These are phyloP conservation scores for Pseudotulostoma volvatum DNA, from an alignment of 495 filamentous ascomycete genomes.

Conservation along the genomic window DNA sequence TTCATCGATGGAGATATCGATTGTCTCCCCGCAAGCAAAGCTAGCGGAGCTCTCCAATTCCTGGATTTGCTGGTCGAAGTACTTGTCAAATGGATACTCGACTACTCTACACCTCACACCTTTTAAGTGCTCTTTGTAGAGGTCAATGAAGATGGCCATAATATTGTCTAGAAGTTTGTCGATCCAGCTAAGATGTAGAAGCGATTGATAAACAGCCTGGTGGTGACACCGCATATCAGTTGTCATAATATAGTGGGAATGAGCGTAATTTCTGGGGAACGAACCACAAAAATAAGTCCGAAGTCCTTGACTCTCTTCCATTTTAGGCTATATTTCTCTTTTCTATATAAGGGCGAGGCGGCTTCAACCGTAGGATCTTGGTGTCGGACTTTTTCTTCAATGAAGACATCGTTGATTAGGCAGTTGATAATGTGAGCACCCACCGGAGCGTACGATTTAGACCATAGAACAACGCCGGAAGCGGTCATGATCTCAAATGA, in stretches of 20 bases:
- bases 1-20: conserved; percentile 13
- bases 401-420: conserved; percentile 91
- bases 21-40: conserved; percentile 16
- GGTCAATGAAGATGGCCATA: conserved; percentile 68
- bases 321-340: conserved; percentile 87
- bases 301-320: conserved; percentile 88
- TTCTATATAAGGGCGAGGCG: conserved; percentile 45
- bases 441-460: conserved; percentile 65
- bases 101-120: conserved; percentile 61
- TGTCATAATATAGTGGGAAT: not conserved
- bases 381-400: conserved; percentile 70
- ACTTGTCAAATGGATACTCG: conserved; percentile 68
- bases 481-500: conserved; percentile 91
- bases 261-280: conserved; percentile 10
- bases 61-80: conserved; percentile 82
- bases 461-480: conserved; percentile 94
- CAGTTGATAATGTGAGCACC: conserved; percentile 75
- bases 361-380: conserved; percentile 21
- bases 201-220: conserved; percentile 90
- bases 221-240: conserved; percentile 4
- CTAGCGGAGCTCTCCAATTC: conserved; percentile 55
- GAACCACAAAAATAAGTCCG: conserved; percentile 87
- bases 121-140: conserved; percentile 77
- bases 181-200: conserved; percentile 90
- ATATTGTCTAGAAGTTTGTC: conserved; percentile 93